A percentile compares a stretch with the other conserved stretches of the same genome.
These are phyloP conservation scores for Syzygium jambos DNA, from an alignment of 345 rosid species.

Conservation along the genomic window DNA sequence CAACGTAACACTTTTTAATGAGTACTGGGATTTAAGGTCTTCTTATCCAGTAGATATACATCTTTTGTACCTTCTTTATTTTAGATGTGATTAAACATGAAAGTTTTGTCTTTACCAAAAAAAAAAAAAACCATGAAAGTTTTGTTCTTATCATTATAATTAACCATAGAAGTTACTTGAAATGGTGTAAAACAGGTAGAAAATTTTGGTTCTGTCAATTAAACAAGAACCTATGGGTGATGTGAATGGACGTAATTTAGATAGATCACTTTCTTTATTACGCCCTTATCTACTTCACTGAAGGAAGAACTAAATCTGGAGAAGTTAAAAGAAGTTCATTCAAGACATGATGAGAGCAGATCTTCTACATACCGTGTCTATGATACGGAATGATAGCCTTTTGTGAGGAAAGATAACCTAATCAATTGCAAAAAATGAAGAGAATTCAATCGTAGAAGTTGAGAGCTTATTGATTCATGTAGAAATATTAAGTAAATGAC, in stretches of 20 bases:
- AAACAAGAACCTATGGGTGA: background rate
- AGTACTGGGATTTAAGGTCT: background rate
- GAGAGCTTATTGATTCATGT: conserved; percentile 3
- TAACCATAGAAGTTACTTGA: background rate
- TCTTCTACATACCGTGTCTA: conserved; percentile 70
- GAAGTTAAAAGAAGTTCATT: background rate
- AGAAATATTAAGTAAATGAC: background rate
- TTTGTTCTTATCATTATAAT: too few relatives aligned
- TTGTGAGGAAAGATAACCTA: conserved; percentile 94
- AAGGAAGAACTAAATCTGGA: background rate
- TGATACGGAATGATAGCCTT: conserved; percentile 89
- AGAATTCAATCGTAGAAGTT: background rate
- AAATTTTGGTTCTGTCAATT: background rate
- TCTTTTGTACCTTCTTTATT: background rate
- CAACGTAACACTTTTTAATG: background rate
- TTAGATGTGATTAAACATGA: background rate
- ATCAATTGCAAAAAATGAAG: conserved; percentile 11
- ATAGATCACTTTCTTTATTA: background rate
- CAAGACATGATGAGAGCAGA: background rate
- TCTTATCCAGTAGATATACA: background rate
- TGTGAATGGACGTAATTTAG: background rate
- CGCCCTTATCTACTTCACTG: background rate
- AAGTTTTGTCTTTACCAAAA: too few relatives aligned
- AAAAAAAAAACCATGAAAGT: too few relatives aligned
- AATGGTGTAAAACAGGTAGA: background rate